These are phyloP conservation scores for Penicillium fuscoglaucum DNA, from an alignment of 2,329 filamentous ascomycete genomes.

Conservation along the genomic window DNA sequence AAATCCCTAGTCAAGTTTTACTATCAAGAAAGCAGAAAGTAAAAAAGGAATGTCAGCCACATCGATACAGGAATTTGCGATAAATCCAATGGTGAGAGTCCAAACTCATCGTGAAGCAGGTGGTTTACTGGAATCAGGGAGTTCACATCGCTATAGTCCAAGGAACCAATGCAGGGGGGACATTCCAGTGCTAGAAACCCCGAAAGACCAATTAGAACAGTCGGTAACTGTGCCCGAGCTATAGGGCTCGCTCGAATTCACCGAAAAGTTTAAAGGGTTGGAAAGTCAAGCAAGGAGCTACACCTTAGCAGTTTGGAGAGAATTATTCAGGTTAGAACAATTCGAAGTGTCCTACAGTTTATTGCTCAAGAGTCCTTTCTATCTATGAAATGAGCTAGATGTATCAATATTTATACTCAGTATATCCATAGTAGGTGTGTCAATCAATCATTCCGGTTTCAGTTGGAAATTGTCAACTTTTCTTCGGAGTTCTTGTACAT, in stretches of 20 bases:
- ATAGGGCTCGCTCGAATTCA: neutral
- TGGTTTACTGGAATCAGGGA: neutral
- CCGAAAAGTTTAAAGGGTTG: neutral
- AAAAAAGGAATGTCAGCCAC: neutral
- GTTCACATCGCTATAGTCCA: neutral
- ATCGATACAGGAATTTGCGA: neutral
- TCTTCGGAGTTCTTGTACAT: neutral
- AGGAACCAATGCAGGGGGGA: neutral
- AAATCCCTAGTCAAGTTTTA: neutral
- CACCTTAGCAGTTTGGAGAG: neutral
- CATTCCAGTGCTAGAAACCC: neutral
- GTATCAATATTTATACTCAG: too few relatives aligned
- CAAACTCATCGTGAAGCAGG: neutral
- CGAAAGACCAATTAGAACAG: neutral
- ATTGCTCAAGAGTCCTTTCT: neutral
- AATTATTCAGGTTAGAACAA: neutral
- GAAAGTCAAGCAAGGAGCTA: neutral
- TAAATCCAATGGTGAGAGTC: neutral
- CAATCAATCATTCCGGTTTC: too few relatives aligned
- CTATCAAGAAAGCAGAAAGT: neutral
- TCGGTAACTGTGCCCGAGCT: neutral
- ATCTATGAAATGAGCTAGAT: neutral
- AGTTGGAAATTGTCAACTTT: neutral
- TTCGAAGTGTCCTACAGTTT: neutral
- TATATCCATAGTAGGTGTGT: too few relatives aligned